Evolutionary conservation across 345 rosid species (phyloP).

Genomic region (Gossypium herbaceum): DNA sequence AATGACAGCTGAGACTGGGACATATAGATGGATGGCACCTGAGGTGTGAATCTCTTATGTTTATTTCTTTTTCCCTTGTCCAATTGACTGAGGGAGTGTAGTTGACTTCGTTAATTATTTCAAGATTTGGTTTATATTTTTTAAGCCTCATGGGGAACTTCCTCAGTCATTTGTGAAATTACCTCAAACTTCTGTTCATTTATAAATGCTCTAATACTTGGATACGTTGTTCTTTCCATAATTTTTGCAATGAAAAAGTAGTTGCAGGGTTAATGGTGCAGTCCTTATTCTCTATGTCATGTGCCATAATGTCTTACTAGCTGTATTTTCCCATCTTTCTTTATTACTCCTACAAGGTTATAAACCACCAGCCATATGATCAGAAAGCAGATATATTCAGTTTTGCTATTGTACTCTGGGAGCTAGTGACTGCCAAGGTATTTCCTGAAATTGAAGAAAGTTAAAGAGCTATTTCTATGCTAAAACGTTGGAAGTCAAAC

Average conservation of each 20-base stretch:
- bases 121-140: not conserved
- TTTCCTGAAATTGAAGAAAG: constrained; percentile 2
- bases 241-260: not conserved
- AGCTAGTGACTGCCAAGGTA: constrained; percentile 74
- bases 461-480: not conserved
- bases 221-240: not conserved
- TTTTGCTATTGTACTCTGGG: constrained; percentile 78
- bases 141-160: constrained; percentile 6
- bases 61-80: not conserved
- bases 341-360: constrained; percentile 40
- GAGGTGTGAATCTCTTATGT: constrained; percentile 44
- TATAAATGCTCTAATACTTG: constrained; percentile 5
- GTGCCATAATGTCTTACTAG: not conserved
- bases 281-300: not conserved
- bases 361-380: constrained; percentile 67
- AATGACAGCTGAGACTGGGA: constrained; percentile 83
- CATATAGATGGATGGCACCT: constrained; percentile 91
- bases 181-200: not conserved
- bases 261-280: not conserved
- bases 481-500: not conserved
- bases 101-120: not conserved
- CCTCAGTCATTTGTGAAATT: not conserved
- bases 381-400: constrained; percentile 76
- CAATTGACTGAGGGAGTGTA: not conserved
- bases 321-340: not conserved